Evolutionary conservation across 169 alveolate species (phyloP), one percentile per base, ranked within the genome.

Genomic region (Plasmodium gonderi): DNA sequence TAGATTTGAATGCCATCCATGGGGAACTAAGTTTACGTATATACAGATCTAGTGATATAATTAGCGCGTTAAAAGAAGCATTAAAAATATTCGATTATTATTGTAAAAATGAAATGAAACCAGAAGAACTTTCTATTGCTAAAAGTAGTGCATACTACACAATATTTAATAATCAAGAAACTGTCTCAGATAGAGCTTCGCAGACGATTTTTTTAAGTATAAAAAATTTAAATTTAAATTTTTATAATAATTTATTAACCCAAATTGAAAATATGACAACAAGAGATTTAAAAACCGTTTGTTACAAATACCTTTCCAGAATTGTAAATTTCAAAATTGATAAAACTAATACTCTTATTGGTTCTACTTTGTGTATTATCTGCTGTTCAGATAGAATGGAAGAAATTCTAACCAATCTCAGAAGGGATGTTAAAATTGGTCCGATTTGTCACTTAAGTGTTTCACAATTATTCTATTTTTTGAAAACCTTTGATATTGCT

Each of bases 11-110:
- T 42, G 80, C 95, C 1, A 90, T 94, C 6, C 69, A 44, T 29
- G 97, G 97, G 14, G 97, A 94, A 65, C 12, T 95, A 38, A 95
- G 90, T 67, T 83, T 95, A n/a, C 45, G 89, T 3, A 89, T 95
- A 1, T 92, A 60, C 60, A 33, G 90, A 33, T 77, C 90, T 0
- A 79, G 90, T 54, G 91, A 81, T 69, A 68, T 82, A 7, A 29
- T 75, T 33, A 36, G 81, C 81, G 96, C 97, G 0, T 42, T 95
- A 47, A 77, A 79, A 12, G 96, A 91, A 31, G 94, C 96, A 9
- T 54, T 80, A 12, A 95, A 95, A 42, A 75, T 82, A 17, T 54
- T 95, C 0, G 64, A 44, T 6, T 33, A 90, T 81, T 91, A 82
- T 60, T 42, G 80, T 9, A 47, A 77, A 5, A 87, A 92, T 29